These are phyloP conservation scores for Pythium aquatile DNA, from an alignment of 352 stramenopile species.

Conservation along the genomic window DNA sequence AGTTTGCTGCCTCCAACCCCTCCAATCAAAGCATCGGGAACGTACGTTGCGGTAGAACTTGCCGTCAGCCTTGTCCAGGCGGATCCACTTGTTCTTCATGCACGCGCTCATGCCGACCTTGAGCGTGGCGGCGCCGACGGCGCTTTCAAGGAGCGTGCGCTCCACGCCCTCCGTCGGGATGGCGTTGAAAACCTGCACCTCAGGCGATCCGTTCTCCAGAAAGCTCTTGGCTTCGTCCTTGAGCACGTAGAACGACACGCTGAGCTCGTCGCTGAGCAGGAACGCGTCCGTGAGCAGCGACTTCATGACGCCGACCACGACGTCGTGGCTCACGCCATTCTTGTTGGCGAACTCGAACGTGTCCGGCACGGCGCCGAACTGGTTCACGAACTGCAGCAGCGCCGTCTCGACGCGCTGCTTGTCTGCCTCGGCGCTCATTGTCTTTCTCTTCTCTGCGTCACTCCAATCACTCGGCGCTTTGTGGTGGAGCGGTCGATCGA, in stretches of 20 bases:
- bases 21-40: conserved; percentile 8
- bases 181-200: conserved; percentile 82
- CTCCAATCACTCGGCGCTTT: background rate
- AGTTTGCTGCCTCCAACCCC: background rate
- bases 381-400: conserved; percentile 58
- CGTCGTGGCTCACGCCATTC: conserved; percentile 87
- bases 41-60: conserved; percentile 84
- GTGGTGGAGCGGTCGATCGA: background rate
- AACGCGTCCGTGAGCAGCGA: conserved; percentile 93
- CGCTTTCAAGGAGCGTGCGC: conserved; percentile 76
- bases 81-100: conserved; percentile 99
- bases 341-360: conserved; percentile 80
- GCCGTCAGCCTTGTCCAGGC: conserved; percentile 89
- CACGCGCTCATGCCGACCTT: conserved; percentile 96
- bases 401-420: conserved; percentile 74
- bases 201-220: conserved; percentile 68
- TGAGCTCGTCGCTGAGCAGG: conserved; percentile 76
- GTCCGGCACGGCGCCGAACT: conserved; percentile 56
- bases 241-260: conserved; percentile 92
- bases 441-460: conserved; percentile 5
- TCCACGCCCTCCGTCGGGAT: conserved; percentile 70
- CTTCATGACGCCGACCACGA: conserved; percentile 95
- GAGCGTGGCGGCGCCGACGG: conserved; percentile 81
- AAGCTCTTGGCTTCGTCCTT: conserved; percentile 89
- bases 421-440: conserved; percentile 51